Conservation (phyloP, 2,329 filamentous ascomycete species). For the Trichoderma afroharzianum region DNA sequence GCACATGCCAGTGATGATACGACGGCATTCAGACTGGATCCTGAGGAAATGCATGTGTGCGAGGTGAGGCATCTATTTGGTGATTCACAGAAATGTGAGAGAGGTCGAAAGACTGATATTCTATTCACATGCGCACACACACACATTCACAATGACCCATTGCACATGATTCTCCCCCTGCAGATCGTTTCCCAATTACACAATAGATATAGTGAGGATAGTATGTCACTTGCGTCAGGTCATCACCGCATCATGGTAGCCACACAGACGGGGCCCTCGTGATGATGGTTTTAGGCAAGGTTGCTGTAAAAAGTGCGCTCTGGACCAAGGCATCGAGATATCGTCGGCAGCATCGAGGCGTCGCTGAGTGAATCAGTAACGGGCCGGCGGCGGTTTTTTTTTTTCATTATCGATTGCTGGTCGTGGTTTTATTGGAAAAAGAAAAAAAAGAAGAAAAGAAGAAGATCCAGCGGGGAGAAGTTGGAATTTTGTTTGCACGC, state of each 20-base stretch:
- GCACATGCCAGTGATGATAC: not conserved
- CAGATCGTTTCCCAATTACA: not conserved
- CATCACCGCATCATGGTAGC: conserved; percentile 65
- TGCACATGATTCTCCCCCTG: not conserved
- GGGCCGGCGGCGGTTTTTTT: conserved; percentile 32
- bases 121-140: not conserved
- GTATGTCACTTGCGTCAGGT: conserved; percentile 64
- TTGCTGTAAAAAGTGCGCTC: conserved; percentile 46
- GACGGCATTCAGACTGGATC: not conserved
- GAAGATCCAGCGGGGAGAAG: not conserved
- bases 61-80: not conserved
- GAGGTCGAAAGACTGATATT: not conserved
- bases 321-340: conserved; percentile 54
- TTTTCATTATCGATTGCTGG: conserved; percentile 37
- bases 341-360: conserved; percentile 43
- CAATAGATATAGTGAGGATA: not conserved
- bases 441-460: not conserved
- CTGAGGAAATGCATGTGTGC: not conserved
- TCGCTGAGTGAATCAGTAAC: conserved; percentile 29
- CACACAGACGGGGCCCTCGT: conserved; percentile 60
- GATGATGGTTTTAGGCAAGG: conserved; percentile 67
- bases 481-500: conserved; percentile 5
- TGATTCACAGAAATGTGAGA: not conserved
- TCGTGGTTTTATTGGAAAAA: conserved; percentile 35
- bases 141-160: not conserved